Conservation (phyloP, 1,139 yeast species). For the Geotrichum klebahnii region DNA sequence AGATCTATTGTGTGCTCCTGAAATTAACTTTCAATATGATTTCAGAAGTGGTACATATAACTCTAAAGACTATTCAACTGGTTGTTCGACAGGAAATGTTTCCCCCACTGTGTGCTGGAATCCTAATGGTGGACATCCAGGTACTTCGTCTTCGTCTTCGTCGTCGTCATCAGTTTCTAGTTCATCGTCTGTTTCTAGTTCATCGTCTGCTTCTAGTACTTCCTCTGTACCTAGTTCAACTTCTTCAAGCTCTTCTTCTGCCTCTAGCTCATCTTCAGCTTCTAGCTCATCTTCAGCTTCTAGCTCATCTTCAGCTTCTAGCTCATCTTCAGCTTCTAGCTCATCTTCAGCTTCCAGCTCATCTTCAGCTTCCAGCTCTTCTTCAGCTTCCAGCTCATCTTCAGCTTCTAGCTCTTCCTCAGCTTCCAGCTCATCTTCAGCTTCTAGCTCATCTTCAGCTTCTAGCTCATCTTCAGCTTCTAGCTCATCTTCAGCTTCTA, state of each 20-base stretch:
- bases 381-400: conserved; percentile 3
- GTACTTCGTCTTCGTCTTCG: too few relatives aligned
- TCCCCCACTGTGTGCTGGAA: conserved; percentile 23
- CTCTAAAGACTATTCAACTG: conserved; percentile 16
- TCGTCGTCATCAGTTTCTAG: too few relatives aligned
- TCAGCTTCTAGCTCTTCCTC: conserved; percentile 16
- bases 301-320: neutral
- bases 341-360: neutral
- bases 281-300: neutral
- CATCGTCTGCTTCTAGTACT: conserved; percentile 11
- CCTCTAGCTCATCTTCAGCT: conserved; percentile 11
- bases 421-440: conserved; percentile 2
- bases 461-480: conserved; percentile 15
- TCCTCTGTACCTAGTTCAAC: neutral
- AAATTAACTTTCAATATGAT: conserved; percentile 18
- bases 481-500: conserved; percentile 3
- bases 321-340: neutral
- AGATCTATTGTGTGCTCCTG: conserved; percentile 21
- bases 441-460: conserved; percentile 8
- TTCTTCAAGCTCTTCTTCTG: conserved; percentile 13
- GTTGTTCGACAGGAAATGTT: conserved; percentile 18
- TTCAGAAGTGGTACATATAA: conserved; percentile 12
- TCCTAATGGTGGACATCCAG: too few relatives aligned
- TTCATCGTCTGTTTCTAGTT: conserved; percentile 12
- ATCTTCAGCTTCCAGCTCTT: neutral